Percentiles rank a stretch among this genome's conserved stretches.
These are phyloP conservation scores for Wolfiporia cocos DNA, from an alignment of 1,284 basidiomycete species.

Conservation along the genomic window DNA sequence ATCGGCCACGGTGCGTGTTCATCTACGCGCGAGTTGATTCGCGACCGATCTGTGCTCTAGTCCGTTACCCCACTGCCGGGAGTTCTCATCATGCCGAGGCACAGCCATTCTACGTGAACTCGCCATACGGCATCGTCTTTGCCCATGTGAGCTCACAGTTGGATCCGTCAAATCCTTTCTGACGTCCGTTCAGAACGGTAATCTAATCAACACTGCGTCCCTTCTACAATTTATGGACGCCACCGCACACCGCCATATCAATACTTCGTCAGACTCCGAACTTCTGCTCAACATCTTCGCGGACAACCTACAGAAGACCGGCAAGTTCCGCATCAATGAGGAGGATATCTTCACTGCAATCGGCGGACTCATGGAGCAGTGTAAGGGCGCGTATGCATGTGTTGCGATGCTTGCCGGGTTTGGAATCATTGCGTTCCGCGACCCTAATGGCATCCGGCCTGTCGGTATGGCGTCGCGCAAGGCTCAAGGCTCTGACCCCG, in stretches of 20 bases:
- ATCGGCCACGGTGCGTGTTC: conserved; percentile 84
- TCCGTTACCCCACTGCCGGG: conserved; percentile 96
- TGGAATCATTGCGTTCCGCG: conserved; percentile 96
- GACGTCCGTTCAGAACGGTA: conserved; percentile 77
- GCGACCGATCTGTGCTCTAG: conserved; percentile 35
- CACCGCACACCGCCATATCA: conserved; percentile 96
- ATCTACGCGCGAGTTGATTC: conserved; percentile 2
- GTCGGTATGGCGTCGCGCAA: conserved; percentile 77
- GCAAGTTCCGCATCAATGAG: conserved; percentile 99
- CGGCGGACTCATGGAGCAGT: conserved; percentile 83
- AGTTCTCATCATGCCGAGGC: conserved; percentile 98
- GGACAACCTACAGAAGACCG: conserved; percentile 95
- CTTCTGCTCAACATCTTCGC: conserved; percentile 97
- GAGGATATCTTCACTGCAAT: conserved; percentile 98
- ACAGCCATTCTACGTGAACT: conserved; percentile 99
- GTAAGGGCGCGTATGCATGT: conserved; percentile 93
- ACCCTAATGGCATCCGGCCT: conserved; percentile 98
- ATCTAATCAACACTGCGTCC: conserved; percentile 89
- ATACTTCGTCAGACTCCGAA: conserved; percentile 98
- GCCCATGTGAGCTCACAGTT: conserved; percentile 71
- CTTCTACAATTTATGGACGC: conserved; percentile 93
- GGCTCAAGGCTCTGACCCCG: conserved; percentile 32
- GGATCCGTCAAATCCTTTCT: conserved; percentile 7
- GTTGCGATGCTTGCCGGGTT: conserved; percentile 98
- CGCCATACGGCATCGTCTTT: conserved; percentile 97